phyloP scores from a whole-genome alignment of 495 filamentous ascomycete genomes.

The Aspergillus ellipticus region DNA sequence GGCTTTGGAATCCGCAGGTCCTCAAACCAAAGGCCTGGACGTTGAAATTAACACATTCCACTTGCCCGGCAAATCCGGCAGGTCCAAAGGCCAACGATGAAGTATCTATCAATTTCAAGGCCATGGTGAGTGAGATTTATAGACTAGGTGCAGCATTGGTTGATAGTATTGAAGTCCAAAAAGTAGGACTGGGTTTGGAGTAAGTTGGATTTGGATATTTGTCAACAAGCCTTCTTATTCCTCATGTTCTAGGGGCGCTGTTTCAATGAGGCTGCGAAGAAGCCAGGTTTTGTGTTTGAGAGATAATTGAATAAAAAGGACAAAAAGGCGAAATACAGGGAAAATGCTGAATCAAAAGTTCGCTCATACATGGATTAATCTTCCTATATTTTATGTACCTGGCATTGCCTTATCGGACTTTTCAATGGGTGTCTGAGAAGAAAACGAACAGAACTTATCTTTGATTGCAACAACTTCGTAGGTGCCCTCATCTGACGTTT shows the following conservation, averaged over 20 bases:
- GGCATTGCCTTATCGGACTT: conserved; percentile 38
- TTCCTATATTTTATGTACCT: conserved; percentile 14
- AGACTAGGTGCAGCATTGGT: conserved; percentile 43
- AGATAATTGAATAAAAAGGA: conserved; percentile 13
- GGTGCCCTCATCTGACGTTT: conserved; percentile 85
- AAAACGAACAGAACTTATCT: conserved; percentile 84
- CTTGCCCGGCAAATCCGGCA: conserved; percentile 44
- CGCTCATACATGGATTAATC: not conserved
- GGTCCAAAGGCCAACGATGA: conserved; percentile 20
- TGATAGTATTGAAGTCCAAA: conserved; percentile 35
- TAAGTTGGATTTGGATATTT: conserved; percentile 2
- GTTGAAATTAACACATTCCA: conserved; percentile 65
- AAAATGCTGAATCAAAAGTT: conserved; percentile 21
- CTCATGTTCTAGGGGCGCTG: conserved; percentile 26
- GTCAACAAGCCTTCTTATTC: conserved; percentile 13
- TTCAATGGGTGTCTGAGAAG: conserved; percentile 54
- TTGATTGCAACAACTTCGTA: conserved; percentile 96
- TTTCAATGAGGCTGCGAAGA: conserved; percentile 32
- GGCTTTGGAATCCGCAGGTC: conserved; percentile 75
- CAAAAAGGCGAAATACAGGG: conserved; percentile 16
- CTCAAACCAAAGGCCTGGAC: conserved; percentile 54
- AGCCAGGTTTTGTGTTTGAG: not conserved
- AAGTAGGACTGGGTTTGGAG: conserved; percentile 4
- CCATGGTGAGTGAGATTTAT: conserved; percentile 76
- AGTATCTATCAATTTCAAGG: conserved; percentile 66